phyloP scores from a whole-genome alignment of 768 basidiomycete species.

The Galerina marginata region DNA sequence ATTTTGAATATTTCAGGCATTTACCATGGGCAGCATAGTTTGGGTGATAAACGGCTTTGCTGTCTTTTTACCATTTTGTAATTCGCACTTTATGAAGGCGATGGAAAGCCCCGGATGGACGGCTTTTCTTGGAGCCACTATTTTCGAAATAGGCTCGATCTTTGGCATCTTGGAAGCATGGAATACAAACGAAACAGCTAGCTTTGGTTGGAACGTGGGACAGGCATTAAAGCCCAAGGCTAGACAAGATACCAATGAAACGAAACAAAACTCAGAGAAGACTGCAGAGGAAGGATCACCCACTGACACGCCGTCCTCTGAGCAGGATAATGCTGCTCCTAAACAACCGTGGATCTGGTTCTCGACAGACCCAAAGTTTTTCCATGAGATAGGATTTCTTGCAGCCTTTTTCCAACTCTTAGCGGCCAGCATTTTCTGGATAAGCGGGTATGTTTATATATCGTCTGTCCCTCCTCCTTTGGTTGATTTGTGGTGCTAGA shows the following conservation, averaged over 20 bases:
- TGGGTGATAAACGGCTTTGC: conserved; percentile 66
- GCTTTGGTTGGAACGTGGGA: conserved; percentile 21
- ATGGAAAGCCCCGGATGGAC: conserved; percentile 47
- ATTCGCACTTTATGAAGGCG: conserved; percentile 31
- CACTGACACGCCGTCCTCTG: not conserved
- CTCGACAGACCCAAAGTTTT: conserved; percentile 40
- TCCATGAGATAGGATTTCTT: conserved; percentile 52
- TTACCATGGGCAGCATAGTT: conserved; percentile 48
- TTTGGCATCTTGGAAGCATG: conserved; percentile 60
- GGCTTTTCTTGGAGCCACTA: conserved; percentile 61
- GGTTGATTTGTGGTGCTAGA: conserved; percentile 14
- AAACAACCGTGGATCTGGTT: conserved; percentile 40
- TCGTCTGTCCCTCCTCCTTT: not conserved
- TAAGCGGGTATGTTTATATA: conserved; percentile 42
- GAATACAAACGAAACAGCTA: conserved; percentile 43
- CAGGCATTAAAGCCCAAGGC: not conserved
- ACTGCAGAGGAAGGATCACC: not conserved
- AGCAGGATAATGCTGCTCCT: not conserved
- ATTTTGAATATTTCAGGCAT: conserved; percentile 28
- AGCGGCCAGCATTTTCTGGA: conserved; percentile 69
- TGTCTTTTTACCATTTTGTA: conserved; percentile 52
- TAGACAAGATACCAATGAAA: not conserved
- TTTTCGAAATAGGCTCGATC: conserved; percentile 63
- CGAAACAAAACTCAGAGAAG: not conserved
- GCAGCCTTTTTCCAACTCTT: conserved; percentile 56